phyloP scores from a whole-genome alignment of 2,329 filamentous ascomycete species.

The Hypoxylon sp. region DNA sequence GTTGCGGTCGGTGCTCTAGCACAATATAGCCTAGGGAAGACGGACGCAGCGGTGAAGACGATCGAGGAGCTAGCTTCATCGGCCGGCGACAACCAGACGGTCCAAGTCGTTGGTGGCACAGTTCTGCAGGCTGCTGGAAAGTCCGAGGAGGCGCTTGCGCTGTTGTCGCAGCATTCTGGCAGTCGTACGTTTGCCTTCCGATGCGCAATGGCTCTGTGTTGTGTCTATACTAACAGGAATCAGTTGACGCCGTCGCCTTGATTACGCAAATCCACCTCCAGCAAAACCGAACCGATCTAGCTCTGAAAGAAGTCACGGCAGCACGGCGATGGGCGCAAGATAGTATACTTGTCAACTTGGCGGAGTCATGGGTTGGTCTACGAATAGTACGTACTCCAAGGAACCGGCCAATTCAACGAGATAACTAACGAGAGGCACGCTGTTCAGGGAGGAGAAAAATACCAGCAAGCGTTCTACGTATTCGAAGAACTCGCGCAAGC shows the following conservation, averaged over 20 bases:
- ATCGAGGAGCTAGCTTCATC: constrained; percentile 78
- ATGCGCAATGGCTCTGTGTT: constrained; percentile 1
- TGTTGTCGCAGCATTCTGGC: constrained; percentile 87
- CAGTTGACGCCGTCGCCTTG: constrained; percentile 83
- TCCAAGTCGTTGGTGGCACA: constrained; percentile 87
- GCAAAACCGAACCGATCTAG: constrained; percentile 92
- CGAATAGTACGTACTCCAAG: constrained; percentile 74
- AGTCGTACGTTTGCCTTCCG: constrained; percentile 73
- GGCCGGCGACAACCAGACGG: constrained; percentile 79
- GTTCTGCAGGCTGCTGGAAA: constrained; percentile 85
- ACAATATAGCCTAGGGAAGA: constrained; percentile 72
- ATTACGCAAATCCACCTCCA: constrained; percentile 93
- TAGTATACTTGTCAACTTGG: constrained; percentile 91
- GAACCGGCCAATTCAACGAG: neutral
- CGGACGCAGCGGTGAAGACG: constrained; percentile 72
- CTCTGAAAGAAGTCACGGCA: constrained; percentile 87
- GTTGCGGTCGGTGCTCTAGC: constrained; percentile 84
- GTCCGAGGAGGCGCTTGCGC: constrained; percentile 85
- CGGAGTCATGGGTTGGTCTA: constrained; percentile 94
- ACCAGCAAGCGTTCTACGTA: constrained; percentile 97
- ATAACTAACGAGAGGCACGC: constrained; percentile 22
- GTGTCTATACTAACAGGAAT: constrained; percentile 41
- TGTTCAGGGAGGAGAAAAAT: constrained; percentile 87
- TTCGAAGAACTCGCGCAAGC: constrained; percentile 96
- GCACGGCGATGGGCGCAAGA: constrained; percentile 97